A percentile compares a stretch with the other conserved stretches of the same genome.
Evolutionary conservation across 2,329 filamentous ascomycete species (phyloP).

Genomic region (Diaporthe helianthi): DNA sequence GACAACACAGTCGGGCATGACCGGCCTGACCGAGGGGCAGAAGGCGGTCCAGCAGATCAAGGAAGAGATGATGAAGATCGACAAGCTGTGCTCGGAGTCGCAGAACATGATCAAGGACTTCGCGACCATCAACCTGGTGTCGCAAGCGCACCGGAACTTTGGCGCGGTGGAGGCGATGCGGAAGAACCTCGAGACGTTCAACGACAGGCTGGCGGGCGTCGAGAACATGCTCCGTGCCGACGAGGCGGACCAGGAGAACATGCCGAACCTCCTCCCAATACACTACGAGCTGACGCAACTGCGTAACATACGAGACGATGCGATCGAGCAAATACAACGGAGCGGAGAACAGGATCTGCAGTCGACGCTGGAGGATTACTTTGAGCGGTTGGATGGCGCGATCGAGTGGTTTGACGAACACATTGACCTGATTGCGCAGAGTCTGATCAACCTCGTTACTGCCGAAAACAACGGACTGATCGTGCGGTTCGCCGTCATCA

Average conservation of each 20-base stretch:
- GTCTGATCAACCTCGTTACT: conserved; percentile 86
- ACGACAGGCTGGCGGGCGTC: conserved; percentile 75
- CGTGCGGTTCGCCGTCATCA: conserved; percentile 88
- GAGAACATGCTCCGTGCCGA: conserved; percentile 83
- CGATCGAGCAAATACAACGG: conserved; percentile 92
- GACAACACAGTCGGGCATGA: conserved; percentile 93
- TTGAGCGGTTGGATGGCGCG: conserved; percentile 82
- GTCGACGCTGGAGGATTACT: conserved; percentile 87
- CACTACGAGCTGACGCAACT: conserved; percentile 93
- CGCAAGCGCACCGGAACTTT: conserved; percentile 96
- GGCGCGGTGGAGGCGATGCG: conserved; percentile 94
- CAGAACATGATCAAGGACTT: conserved; percentile 99
- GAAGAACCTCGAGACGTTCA: conserved; percentile 85
- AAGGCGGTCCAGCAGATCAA: conserved; percentile 92
- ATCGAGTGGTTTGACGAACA: conserved; percentile 97
- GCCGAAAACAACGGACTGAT: conserved; percentile 88
- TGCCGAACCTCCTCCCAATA: conserved; percentile 87
- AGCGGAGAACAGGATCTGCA: conserved; percentile 77
- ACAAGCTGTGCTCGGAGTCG: conserved; percentile 94
- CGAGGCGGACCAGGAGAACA: conserved; percentile 84
- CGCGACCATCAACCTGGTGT: conserved; percentile 87
- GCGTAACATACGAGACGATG: conserved; percentile 93
- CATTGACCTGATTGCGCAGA: conserved; percentile 85
- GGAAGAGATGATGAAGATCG: conserved; percentile 98
- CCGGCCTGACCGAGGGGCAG: conserved; percentile 85